Percentiles rank a stretch among this genome's conserved stretches.
These are phyloP conservation scores for Cladophialophora chaetospira DNA, from an alignment of 2,329 filamentous ascomycete genomes.

Conservation along the genomic window DNA sequence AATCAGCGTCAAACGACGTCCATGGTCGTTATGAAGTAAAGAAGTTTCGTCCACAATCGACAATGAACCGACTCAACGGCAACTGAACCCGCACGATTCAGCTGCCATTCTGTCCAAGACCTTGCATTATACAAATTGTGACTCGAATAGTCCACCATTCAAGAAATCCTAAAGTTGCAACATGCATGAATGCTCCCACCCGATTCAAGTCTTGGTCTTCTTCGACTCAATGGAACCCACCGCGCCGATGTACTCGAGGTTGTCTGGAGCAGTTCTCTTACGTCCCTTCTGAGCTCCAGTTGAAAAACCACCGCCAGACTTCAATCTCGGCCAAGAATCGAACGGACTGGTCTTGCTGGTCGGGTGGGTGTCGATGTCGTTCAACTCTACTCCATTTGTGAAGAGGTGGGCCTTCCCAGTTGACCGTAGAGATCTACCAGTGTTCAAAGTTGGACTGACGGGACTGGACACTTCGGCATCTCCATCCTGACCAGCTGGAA, in stretches of 20 bases:
- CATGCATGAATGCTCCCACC: not conserved
- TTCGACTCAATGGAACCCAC: slow-evolving; percentile 7
- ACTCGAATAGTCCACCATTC: not conserved
- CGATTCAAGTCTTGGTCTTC: slow-evolving; percentile 12
- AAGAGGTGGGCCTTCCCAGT: slow-evolving; percentile 2
- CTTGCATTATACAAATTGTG: slow-evolving; percentile 12
- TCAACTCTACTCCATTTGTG: not conserved
- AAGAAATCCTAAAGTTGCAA: not conserved
- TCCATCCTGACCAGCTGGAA: slow-evolving; percentile 26
- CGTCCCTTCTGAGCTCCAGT: slow-evolving; percentile 17
- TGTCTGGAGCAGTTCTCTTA: slow-evolving; percentile 30
- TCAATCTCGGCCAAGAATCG: slow-evolving; percentile 33
- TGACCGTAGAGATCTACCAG: slow-evolving; percentile 22
- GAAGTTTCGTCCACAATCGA: not conserved
- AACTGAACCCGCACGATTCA: not conserved
- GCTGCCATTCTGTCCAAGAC: not conserved
- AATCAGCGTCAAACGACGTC: not conserved
- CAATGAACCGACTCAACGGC: too few relatives aligned
- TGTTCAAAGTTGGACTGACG: slow-evolving; percentile 8
- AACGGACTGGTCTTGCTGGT: slow-evolving; percentile 31
- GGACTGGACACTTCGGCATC: slow-evolving; percentile 6
- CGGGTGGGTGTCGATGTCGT: not conserved
- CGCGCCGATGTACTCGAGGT: slow-evolving; percentile 8
- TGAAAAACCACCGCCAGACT: slow-evolving; percentile 18
- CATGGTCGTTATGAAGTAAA: slow-evolving; percentile 1